Conservation (phyloP, 768 basidiomycete species). For the Auricularia auricula-judae region DNA sequence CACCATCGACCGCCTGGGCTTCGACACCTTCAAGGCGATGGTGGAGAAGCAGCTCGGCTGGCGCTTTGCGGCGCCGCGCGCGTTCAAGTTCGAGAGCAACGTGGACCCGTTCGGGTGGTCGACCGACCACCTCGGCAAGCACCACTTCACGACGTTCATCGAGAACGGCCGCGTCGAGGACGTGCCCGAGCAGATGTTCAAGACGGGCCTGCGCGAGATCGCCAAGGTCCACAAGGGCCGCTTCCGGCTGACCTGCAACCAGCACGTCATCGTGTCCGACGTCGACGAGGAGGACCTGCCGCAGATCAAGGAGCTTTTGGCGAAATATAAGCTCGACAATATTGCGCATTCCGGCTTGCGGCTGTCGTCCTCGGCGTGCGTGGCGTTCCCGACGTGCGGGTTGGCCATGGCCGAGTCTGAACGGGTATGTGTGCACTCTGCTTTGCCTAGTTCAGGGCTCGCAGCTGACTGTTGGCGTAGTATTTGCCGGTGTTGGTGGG, state of each 20-base stretch:
- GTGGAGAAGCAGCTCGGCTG: conserved; percentile 86
- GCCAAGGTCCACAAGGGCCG: conserved; percentile 89
- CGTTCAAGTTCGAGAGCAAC: conserved; percentile 78
- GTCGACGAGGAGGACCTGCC: conserved; percentile 62
- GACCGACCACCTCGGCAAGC: conserved; percentile 73
- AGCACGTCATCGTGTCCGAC: conserved; percentile 84
- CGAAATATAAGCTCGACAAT: conserved; percentile 85
- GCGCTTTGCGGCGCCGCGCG: conserved; percentile 56
- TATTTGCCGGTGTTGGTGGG: conserved; percentile 88
- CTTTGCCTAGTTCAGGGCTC: neutral
- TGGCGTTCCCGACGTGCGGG: conserved; percentile 93
- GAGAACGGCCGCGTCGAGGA: conserved; percentile 98
- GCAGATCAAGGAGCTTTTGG: conserved; percentile 65
- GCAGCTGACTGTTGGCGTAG: conserved; percentile 23
- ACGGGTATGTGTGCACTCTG: conserved; percentile 25
- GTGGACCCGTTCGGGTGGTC: conserved; percentile 93
- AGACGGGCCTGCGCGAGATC: conserved; percentile 85
- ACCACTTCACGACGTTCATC: conserved; percentile 90
- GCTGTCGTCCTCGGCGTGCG: conserved; percentile 88
- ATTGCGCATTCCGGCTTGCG: conserved; percentile 67
- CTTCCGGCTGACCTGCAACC: conserved; percentile 91
- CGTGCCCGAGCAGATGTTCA: conserved; percentile 82
- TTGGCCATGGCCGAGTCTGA: conserved; percentile 76
- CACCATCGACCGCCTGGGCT: conserved; percentile 91
- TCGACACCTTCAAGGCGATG: conserved; percentile 75